Evolutionary conservation across 108 stramenopile species (phyloP), one percentile per base, ranked within the genome.

Genomic region (Cyclotella distinguenda): DNA sequence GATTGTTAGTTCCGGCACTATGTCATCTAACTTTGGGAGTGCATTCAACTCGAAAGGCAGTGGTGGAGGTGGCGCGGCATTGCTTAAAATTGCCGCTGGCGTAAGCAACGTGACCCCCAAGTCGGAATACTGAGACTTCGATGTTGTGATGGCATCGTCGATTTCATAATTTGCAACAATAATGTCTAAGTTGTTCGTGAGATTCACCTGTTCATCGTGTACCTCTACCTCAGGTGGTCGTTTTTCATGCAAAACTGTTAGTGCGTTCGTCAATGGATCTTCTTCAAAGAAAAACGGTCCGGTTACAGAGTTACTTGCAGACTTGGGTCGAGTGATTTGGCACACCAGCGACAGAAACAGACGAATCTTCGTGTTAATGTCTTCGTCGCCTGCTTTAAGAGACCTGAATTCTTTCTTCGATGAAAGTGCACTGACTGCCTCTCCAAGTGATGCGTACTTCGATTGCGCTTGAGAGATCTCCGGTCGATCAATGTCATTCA

Each of bases 401-500:
- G 58, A 6, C 10, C 6, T 39, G 25, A 12, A 23, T 23, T 28
- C 43, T 8, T 15, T 60, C 13, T 21, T 62, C 34, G 43, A 34
- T 47, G 70, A 28, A 9, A 75, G 54, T 3, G 53, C 74, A 48
- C 26, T 28, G 13, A 61, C 56, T 0, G 53, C 66, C 30, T 75
- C 74, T 6, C 62, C 66, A 6, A 54, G 51, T 2, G 74, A 25
- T 12, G 45, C 74, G 56, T 75, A 75, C 38, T 65, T 65, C 0
- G 54, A 49, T 48, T 32, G 26, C 19, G 18, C 30, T 15, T 57
- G 27, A 0, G 25, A 30, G 12, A 40, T 32, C 3, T 43, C n/a
- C n/a, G n/a, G n/a, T n/a, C n/a, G n/a, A n/a, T n/a, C n/a, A n/a
- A n/a, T n/a, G n/a, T n/a, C 3, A 31, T 58, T 60, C 44, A 75